phyloP scores from a whole-genome alignment of 2,329 filamentous ascomycete genomes.

The Fusarium solani-melongenae region DNA sequence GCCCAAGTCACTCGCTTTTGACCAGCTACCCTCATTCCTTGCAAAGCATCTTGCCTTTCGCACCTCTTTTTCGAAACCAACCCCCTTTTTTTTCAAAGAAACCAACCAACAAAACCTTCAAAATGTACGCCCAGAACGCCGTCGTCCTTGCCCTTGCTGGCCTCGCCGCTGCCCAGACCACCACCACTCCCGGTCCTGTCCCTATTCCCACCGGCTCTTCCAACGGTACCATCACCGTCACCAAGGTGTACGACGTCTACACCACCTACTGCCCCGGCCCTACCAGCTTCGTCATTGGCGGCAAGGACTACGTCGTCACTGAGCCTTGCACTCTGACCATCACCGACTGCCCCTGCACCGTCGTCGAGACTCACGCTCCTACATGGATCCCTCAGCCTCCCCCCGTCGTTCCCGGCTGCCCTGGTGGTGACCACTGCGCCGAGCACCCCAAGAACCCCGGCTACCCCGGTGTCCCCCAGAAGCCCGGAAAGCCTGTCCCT shows the following conservation, averaged over 20 bases:
- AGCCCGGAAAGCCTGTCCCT: conserved; percentile 7
- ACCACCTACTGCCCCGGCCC: conserved; percentile 59
- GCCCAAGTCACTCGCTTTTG: background rate
- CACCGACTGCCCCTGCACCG: conserved; percentile 64
- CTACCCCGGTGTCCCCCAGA: background rate
- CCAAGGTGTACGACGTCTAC: conserved; percentile 50
- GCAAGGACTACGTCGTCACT: conserved; percentile 64
- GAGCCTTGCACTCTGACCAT: conserved; percentile 66
- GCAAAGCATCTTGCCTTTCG: conserved; percentile 16
- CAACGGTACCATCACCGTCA: conserved; percentile 44
- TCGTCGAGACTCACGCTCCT: conserved; percentile 45
- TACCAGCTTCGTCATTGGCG: conserved; percentile 62
- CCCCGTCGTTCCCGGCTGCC: background rate
- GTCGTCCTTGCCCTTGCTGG: conserved; percentile 40
- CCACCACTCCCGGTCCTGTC: conserved; percentile 6
- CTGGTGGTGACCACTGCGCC: background rate
- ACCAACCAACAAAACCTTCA: conserved; percentile 27
- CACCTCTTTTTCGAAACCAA: conserved; percentile 16
- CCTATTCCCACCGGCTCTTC: conserved; percentile 6
- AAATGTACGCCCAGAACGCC: conserved; percentile 43
- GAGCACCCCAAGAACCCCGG: background rate
- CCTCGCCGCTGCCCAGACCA: conserved; percentile 34
- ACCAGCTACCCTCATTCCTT: conserved; percentile 14
- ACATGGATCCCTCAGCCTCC: conserved; percentile 25
- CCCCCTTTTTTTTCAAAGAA: background rate